Conservation (phyloP, 1,284 basidiomycete species). For the Ustilago xerochloae region DNA sequence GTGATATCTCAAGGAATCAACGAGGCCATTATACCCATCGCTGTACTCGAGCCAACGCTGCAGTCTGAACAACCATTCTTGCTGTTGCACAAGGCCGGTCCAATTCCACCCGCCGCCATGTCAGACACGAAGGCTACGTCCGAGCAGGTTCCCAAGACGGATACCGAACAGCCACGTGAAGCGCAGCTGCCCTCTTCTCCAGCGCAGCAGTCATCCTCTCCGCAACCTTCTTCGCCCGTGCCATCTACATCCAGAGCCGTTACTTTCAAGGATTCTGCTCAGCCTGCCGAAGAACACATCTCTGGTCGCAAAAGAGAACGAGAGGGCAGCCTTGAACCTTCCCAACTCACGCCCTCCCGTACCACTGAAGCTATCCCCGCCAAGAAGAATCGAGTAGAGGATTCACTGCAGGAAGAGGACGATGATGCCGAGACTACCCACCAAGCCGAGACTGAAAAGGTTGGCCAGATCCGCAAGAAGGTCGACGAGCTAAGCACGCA, state of each 20-base stretch:
- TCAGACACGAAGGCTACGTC: conserved; percentile 15
- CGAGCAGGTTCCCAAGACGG: neutral
- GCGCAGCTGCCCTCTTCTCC: conserved; percentile 15
- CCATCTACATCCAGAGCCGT: conserved; percentile 15
- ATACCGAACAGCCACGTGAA: conserved; percentile 10
- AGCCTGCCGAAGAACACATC: conserved; percentile 31
- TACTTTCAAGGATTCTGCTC: conserved; percentile 12
- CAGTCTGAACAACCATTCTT: neutral
- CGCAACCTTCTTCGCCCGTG: conserved; percentile 10
- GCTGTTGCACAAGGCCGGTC: neutral
- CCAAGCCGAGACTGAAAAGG: conserved; percentile 49
- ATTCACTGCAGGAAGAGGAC: conserved; percentile 32
- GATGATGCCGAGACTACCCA: conserved; percentile 22
- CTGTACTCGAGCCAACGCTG: neutral
- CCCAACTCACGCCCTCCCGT: conserved; percentile 29
- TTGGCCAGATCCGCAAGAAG: conserved; percentile 59
- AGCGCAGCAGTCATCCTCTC: conserved; percentile 12
- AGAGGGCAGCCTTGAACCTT: conserved; percentile 57
- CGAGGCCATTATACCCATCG: neutral
- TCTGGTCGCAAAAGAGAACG: conserved; percentile 55
- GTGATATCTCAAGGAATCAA: neutral
- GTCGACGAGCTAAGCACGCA: conserved; percentile 56
- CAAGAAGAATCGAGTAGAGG: conserved; percentile 59
- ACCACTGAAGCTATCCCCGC: conserved; percentile 45
- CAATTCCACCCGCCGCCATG: conserved; percentile 12